Evolutionary conservation across 805 yeast species (phyloP).

Genomic region (Tetrapisispora nanseiensis): DNA sequence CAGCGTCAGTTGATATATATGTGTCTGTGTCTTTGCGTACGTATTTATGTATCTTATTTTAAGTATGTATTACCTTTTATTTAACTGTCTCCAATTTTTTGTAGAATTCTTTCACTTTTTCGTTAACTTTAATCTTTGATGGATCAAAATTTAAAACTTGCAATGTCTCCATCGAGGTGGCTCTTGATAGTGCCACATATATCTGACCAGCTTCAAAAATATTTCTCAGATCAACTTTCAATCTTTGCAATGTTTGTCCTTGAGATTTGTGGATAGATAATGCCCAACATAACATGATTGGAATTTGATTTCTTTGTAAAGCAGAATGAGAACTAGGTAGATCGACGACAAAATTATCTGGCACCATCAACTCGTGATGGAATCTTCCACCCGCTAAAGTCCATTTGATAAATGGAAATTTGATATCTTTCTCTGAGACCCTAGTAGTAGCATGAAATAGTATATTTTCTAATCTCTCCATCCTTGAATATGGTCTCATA

Average conservation of each 20-base stretch:
- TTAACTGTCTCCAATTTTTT: constrained; percentile 30
- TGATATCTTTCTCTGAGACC: constrained; percentile 11
- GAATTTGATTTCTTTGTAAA: constrained; percentile 47
- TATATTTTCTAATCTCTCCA: constrained; percentile 11
- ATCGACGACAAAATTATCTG: constrained; percentile 33
- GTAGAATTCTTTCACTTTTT: constrained; percentile 54
- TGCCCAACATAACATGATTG: constrained; percentile 72
- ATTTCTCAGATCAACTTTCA: constrained; percentile 55
- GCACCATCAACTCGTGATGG: constrained; percentile 29
- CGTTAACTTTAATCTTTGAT: constrained; percentile 46
- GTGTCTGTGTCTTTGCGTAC: too few species aligned
- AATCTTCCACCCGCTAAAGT: constrained; percentile 20
- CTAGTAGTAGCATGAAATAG: constrained; percentile 12
- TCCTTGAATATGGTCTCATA: constrained; percentile 13
- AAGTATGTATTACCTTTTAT: too few species aligned
- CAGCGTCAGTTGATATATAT: too few species aligned
- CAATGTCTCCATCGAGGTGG: constrained; percentile 52
- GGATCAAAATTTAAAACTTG: constrained; percentile 60
- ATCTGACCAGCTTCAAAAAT: constrained; percentile 78
- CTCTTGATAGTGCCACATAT: constrained; percentile 75
- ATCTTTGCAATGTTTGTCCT: constrained; percentile 69
- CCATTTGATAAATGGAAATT: constrained; percentile 30
- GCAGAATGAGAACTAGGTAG: constrained; percentile 25
- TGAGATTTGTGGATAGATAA: constrained; percentile 77
- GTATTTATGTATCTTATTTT: too few species aligned